Evolutionary conservation across 78 protist species (phyloP).

Genomic region (Dictyostelium purpureum): DNA sequence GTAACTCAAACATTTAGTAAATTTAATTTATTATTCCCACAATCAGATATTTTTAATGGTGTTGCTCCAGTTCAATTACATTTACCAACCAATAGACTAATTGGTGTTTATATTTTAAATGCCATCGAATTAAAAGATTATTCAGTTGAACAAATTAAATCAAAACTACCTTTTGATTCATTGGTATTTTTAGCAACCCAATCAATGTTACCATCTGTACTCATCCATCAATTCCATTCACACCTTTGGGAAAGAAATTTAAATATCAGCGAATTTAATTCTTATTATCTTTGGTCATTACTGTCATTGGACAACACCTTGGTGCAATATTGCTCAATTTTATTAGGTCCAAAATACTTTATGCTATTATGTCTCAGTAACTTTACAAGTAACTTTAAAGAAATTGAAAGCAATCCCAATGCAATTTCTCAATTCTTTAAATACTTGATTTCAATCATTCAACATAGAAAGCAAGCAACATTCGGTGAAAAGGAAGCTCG

Average conservation of each 20-base stretch:
- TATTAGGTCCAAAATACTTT: constrained; percentile 50
- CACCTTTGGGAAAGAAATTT: constrained; percentile 54
- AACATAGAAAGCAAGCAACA: constrained; percentile 25
- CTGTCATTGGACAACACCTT: constrained; percentile 13
- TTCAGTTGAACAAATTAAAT: neutral
- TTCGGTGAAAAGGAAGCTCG: constrained; percentile 41
- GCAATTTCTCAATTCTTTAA: constrained; percentile 22
- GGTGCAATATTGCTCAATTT: constrained; percentile 20
- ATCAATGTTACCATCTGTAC: constrained; percentile 1
- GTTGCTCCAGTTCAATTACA: constrained; percentile 27
- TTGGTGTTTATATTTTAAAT: constrained; percentile 21
- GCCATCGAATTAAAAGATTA: neutral
- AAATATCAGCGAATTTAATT: constrained; percentile 23
- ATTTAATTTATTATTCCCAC: neutral
- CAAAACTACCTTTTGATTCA: neutral
- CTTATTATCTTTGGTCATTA: constrained; percentile 47
- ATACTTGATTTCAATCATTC: constrained; percentile 19
- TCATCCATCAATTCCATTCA: constrained; percentile 11
- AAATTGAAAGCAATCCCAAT: neutral
- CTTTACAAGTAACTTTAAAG: constrained; percentile 23
- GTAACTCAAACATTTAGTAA: neutral
- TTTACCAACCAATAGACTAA: constrained; percentile 3
- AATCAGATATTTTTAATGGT: constrained; percentile 6
- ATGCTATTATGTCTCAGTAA: neutral
- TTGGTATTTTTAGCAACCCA: neutral